phyloP scores from a whole-genome alignment of 371 early-diverging fungal species.

The Globomyces sp. region DNA sequence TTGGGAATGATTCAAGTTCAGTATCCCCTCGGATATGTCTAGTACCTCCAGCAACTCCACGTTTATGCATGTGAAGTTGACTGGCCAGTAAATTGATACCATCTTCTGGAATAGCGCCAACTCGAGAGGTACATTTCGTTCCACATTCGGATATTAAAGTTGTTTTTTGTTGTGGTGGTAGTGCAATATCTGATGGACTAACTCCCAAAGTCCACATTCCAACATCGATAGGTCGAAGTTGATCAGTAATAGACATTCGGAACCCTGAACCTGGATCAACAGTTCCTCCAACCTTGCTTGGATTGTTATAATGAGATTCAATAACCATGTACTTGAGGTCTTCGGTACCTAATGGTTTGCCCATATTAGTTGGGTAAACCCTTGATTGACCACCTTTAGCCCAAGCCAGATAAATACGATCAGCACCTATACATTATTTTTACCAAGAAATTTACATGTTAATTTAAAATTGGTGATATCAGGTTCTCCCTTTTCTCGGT shows the following conservation, averaged over 20 bases:
- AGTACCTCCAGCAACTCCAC: background rate
- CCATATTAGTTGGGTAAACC: background rate
- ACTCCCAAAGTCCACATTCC: constrained; percentile 13
- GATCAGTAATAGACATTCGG: constrained; percentile 5
- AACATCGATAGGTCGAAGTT: constrained; percentile 18
- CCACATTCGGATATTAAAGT: constrained; percentile 6
- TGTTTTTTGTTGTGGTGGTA: background rate
- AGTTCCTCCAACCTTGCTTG: background rate
- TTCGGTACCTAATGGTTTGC: constrained; percentile 10
- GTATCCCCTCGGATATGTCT: constrained; percentile 7
- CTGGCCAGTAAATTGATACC: constrained; percentile 4
- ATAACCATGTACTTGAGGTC: background rate
- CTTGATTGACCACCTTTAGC: constrained; percentile 10
- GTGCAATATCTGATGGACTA: background rate
- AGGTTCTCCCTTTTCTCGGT: constrained; percentile 5
- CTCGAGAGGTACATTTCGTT: constrained; percentile 1
- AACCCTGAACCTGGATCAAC: constrained; percentile 13
- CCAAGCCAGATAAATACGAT: constrained; percentile 1
- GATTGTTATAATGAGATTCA: constrained; percentile 17
- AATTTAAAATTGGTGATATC: constrained; percentile 4
- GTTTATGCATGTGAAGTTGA: constrained; percentile 14
- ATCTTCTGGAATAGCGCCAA: background rate
- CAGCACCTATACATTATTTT: no score
- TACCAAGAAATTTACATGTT: background rate
- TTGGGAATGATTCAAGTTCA: constrained; percentile 5